phyloP scores from a whole-genome alignment of 2,329 filamentous ascomycete genomes.

The Nemania abortiva region DNA sequence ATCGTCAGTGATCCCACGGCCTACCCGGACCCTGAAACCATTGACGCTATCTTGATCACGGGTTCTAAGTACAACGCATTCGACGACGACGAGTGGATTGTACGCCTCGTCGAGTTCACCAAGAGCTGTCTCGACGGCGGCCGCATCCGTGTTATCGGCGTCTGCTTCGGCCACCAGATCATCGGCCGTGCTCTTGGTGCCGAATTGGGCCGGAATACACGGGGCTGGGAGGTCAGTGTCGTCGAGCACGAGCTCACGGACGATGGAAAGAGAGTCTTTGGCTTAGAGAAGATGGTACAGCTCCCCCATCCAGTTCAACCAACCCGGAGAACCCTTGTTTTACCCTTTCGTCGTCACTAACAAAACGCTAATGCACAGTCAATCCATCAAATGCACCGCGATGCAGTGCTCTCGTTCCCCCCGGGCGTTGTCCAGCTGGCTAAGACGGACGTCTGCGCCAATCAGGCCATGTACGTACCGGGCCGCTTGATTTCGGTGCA shows the following conservation, averaged over 20 bases:
- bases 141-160: conserved; percentile 77
- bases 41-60: conserved; percentile 87
- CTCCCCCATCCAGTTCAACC: conserved; percentile 15
- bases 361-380: conserved; percentile 57
- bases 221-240: conserved; percentile 87
- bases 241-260: conserved; percentile 74
- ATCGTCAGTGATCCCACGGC: conserved; percentile 72
- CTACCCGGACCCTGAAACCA: conserved; percentile 78
- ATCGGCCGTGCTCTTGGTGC: conserved; percentile 77
- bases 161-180: conserved; percentile 92
- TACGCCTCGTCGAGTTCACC: conserved; percentile 77
- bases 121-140: conserved; percentile 68
- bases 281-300: conserved; percentile 68
- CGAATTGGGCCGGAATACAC: conserved; percentile 73
- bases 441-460: conserved; percentile 72
- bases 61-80: conserved; percentile 82
- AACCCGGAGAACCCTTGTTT: neutral
- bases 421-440: conserved; percentile 72
- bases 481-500: conserved; percentile 79
- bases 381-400: conserved; percentile 89
- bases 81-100: conserved; percentile 80
- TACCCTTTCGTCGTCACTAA: conserved; percentile 19
- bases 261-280: conserved; percentile 79
- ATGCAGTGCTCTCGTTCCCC: conserved; percentile 76
- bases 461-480: conserved; percentile 83